These are phyloP conservation scores for Gremmenia infestans DNA, from an alignment of 2,329 filamentous ascomycete species.

Conservation along the genomic window DNA sequence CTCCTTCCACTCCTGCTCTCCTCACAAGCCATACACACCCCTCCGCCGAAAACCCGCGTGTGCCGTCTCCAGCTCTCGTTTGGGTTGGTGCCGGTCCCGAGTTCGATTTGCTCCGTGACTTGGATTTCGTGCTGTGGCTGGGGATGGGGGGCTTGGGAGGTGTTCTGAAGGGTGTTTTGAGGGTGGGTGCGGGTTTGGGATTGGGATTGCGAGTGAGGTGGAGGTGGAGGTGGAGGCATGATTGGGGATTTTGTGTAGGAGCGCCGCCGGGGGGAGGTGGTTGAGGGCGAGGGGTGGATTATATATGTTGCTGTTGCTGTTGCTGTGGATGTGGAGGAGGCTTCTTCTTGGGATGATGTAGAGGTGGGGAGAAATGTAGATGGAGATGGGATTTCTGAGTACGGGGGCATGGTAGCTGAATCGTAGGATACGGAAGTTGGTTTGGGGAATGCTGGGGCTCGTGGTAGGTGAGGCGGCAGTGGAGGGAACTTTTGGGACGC, in stretches of 20 bases:
- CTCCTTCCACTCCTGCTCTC: slow-evolving; percentile 23
- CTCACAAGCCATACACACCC: slow-evolving; percentile 28
- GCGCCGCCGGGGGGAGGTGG: background rate
- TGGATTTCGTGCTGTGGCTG: background rate
- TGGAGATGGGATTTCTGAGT: background rate
- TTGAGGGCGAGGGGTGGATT: background rate
- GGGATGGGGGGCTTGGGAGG: background rate
- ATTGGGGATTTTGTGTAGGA: background rate
- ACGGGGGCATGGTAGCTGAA: background rate
- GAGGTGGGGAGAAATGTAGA: background rate
- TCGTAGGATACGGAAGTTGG: background rate
- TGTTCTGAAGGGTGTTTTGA: too few species aligned
- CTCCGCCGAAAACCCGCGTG: slow-evolving; percentile 29
- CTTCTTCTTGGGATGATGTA: background rate
- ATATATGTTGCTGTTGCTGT: background rate
- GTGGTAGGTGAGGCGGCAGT: too few species aligned
- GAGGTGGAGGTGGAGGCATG: background rate
- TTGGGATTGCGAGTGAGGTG: background rate
- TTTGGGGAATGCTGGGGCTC: background rate
- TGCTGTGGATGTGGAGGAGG: background rate
- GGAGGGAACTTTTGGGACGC: background rate
- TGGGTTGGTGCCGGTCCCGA: background rate
- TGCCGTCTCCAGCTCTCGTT: slow-evolving; percentile 26
- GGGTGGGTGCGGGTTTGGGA: background rate
- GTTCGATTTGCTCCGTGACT: slow-evolving; percentile 24